phyloP scores from a whole-genome alignment of 306 rosid species.

The Pueraria montana region DNA sequence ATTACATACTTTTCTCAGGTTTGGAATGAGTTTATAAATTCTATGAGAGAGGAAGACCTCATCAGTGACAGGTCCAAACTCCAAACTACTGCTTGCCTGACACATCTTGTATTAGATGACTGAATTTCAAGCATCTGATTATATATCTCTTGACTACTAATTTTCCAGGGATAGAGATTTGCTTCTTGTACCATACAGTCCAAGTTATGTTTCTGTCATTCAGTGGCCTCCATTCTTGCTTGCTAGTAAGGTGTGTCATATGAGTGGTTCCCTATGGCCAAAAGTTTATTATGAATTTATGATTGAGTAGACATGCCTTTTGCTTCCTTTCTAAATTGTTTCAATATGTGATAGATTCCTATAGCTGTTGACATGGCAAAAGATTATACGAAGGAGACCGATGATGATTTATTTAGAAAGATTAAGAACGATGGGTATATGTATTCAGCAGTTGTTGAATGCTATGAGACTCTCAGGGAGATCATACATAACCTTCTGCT shows the following conservation, averaged over 20 bases:
- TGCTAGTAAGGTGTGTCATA: constrained; percentile 87
- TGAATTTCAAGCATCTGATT: constrained; percentile 53
- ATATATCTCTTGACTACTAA: constrained; percentile 39
- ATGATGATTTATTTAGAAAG: constrained; percentile 80
- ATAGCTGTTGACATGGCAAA: constrained; percentile 99
- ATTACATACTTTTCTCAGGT: constrained; percentile 86
- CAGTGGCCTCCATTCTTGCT: constrained; percentile 99
- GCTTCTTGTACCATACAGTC: constrained; percentile 82
- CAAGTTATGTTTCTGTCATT: constrained; percentile 70
- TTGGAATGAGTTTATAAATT: constrained; percentile 86
- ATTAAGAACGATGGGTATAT: constrained; percentile 76
- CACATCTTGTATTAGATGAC: constrained; percentile 22
- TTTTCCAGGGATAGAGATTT: constrained; percentile 85
- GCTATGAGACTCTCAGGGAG: constrained; percentile 85
- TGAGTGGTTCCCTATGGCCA: constrained; percentile 34
- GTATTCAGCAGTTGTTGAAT: constrained; percentile 90
- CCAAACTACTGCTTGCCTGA: constrained; percentile 48
- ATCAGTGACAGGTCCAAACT: constrained; percentile 83
- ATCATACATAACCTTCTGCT: constrained; percentile 66
- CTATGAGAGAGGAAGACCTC: constrained; percentile 93
- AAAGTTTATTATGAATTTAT: constrained; percentile 34
- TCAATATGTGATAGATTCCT: constrained; percentile 78
- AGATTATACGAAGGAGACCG: constrained; percentile 81
- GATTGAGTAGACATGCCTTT: constrained; percentile 23
- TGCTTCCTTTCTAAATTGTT: constrained; percentile 40